Conservation (phyloP, 148 eudicot species). For the Drosera capensis region DNA sequence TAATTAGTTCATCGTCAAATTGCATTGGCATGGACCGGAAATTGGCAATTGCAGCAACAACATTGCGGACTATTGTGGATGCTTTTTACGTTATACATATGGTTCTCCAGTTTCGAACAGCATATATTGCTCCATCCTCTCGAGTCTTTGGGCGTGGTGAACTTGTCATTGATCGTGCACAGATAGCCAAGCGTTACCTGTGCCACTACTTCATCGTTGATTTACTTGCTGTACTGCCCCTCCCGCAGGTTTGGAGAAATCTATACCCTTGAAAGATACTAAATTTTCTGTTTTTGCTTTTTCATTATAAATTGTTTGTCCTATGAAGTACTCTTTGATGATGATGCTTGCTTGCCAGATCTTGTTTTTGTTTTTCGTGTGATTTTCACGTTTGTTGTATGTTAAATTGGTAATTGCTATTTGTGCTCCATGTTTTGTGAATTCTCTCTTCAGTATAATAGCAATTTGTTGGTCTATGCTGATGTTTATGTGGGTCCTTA, state of each 20-base stretch:
- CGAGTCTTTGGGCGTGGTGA: conserved; percentile 97
- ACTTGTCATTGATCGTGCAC: conserved; percentile 79
- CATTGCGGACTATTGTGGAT: conserved; percentile 66
- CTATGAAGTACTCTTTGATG: not conserved
- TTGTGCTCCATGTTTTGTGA: too few species aligned
- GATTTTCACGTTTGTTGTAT: too few species aligned
- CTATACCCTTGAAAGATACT: not conserved
- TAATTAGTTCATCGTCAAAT: conserved; percentile 19
- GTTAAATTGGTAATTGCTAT: too few species aligned
- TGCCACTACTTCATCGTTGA: conserved; percentile 65
- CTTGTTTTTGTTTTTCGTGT: too few species aligned
- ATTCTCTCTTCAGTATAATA: too few species aligned
- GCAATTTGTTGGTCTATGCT: too few species aligned
- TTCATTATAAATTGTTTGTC: not conserved
- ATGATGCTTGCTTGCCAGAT: not conserved
- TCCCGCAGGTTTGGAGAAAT: conserved; percentile 63
- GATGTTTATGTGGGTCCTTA: too few species aligned
- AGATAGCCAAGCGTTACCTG: conserved; percentile 79
- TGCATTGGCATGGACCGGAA: conserved; percentile 64
- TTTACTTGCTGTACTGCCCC: conserved; percentile 75
- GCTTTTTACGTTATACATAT: conserved; percentile 80
- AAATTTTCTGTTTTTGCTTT: not conserved
- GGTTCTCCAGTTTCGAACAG: conserved; percentile 85
- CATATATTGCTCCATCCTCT: conserved; percentile 96
- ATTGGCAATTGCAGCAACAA: conserved; percentile 60